A percentile compares a stretch with the other conserved stretches of the same genome.
These are phyloP conservation scores for Poa pratensis DNA, from an alignment of 176 grass and related monocot genomes.

Conservation along the genomic window DNA sequence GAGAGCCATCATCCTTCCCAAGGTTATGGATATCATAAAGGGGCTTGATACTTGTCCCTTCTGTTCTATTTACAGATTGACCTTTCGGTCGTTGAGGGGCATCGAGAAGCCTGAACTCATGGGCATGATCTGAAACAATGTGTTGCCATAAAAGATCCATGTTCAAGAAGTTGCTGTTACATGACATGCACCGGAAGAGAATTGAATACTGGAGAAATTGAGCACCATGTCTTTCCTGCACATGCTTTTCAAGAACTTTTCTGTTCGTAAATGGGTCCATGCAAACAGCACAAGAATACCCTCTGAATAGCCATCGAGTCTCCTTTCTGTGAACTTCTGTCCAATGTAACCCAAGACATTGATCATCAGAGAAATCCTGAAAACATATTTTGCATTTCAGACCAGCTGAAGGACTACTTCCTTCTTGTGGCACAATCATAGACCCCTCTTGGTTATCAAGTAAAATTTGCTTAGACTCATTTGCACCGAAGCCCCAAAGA, in stretches of 20 bases:
- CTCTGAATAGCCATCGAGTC: constrained; percentile 90
- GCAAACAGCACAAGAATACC: constrained; percentile 93
- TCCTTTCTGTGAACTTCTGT: constrained; percentile 86
- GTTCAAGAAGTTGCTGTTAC: constrained; percentile 79
- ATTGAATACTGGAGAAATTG: constrained; percentile 86
- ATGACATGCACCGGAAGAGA: constrained; percentile 85
- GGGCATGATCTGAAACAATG: constrained; percentile 77
- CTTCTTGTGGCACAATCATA: constrained; percentile 29
- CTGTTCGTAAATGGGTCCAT: constrained; percentile 91
- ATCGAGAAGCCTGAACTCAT: constrained; percentile 70
- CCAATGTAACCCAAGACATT: constrained; percentile 84
- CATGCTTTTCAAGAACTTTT: constrained; percentile 90
- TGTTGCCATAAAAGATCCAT: constrained; percentile 91
- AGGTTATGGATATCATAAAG: constrained; percentile 47
- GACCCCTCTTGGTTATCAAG: constrained; percentile 50
- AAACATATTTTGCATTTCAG: constrained; percentile 86
- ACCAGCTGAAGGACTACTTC: constrained; percentile 36
- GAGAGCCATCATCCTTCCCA: constrained; percentile 52
- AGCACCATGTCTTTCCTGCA: constrained; percentile 77
- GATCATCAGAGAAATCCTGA: constrained; percentile 70
- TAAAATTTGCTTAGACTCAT: constrained; percentile 54
- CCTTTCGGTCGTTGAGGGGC: constrained; percentile 47
- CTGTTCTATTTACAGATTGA: constrained; percentile 50
- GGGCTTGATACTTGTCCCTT: constrained; percentile 48
- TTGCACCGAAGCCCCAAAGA: constrained; percentile 68